Evolutionary conservation across 2,329 filamentous ascomycete genomes (phyloP), one percentile per base, ranked within the genome.

Genomic region (Hypoxylon sp.): DNA sequence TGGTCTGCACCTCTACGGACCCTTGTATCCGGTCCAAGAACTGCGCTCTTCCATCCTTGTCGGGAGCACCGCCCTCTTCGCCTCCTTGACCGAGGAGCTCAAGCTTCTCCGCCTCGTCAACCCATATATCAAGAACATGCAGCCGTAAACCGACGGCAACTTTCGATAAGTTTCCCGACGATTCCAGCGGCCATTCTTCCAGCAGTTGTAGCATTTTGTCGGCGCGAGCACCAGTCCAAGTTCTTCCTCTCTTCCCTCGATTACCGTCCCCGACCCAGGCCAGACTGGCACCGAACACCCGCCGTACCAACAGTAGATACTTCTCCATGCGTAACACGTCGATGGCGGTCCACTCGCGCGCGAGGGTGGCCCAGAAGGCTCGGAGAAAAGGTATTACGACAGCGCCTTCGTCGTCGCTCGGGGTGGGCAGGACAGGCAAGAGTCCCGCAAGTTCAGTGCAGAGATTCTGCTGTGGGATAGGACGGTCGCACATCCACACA

Each of bases 401-500:
- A 20, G 66, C 69, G 27, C 68, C 50, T 26, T 63, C 51, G 45
- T 61, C 51, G 10, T 61, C 61, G 51, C 26, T 54, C 18, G 52
- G 58, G 6, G 74, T 70, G 33, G 84, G 83, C 23, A 94, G 78
- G 18, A 81, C 77, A 61, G 83, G 81, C 40, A 89, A 74, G 45
- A 97, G 85, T 1, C 77, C 83, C 38, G 92, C 90, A 52, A 98
- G 88, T 61, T 93, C 88, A 65, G 82, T 78, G 66, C 90, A 90
- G 41, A 98, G 88, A 38, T 84, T 84, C 79, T 97, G 92, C 79
- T 97, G 94, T 2, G 90, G 88, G n/a, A 88, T 78, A 9, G 92
- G 88, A 43, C 92, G 90, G 80, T 97, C 93, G 74, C 89, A 92
- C 88, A 97, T 95, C 89, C 92, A 97, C 70, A 95, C 85, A 70